Conservation (phyloP, 139 green algal species). For the Chlorella sp. region DNA sequence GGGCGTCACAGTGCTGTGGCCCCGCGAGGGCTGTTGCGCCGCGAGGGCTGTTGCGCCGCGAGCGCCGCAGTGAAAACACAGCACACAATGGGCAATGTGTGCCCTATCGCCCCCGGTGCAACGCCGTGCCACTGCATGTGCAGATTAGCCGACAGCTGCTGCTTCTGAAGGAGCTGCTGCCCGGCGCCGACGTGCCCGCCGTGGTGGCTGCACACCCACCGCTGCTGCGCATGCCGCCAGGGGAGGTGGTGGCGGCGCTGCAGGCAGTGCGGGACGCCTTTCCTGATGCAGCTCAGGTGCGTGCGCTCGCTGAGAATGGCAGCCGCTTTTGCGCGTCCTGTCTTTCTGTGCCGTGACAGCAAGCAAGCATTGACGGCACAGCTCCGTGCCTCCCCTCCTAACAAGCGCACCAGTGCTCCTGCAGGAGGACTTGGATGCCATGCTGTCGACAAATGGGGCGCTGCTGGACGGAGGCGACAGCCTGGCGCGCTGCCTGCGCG, state of each 20-base stretch:
- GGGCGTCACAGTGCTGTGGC: not conserved
- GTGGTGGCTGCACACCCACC: constrained; percentile 16
- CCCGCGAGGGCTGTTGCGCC: not conserved
- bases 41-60: not conserved
- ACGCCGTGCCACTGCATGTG: not conserved
- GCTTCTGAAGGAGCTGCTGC: not conserved
- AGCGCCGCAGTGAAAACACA: not conserved
- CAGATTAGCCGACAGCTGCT: constrained; percentile 18
- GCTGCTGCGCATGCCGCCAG: constrained; percentile 2
- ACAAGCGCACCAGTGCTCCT: not conserved
- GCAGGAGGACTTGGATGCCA: constrained; percentile 18
- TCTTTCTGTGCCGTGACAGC: not conserved
- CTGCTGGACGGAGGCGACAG: constrained; percentile 8
- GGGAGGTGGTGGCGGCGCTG: not conserved
- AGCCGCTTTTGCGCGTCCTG: not conserved
- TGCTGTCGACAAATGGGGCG: constrained; percentile 4
- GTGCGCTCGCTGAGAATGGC: not conserved
- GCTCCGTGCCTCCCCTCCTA: not conserved
- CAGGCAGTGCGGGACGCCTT: not conserved
- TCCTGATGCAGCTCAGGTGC: constrained; percentile 11
- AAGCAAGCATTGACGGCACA: not conserved
- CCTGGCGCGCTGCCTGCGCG: constrained; percentile 1
- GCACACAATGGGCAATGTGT: not conserved
- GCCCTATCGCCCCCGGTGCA: not conserved
- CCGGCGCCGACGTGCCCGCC: constrained; percentile 11